Conservation (phyloP, 2,329 filamentous ascomycete species). For the Xylariaceae sp. region DNA sequence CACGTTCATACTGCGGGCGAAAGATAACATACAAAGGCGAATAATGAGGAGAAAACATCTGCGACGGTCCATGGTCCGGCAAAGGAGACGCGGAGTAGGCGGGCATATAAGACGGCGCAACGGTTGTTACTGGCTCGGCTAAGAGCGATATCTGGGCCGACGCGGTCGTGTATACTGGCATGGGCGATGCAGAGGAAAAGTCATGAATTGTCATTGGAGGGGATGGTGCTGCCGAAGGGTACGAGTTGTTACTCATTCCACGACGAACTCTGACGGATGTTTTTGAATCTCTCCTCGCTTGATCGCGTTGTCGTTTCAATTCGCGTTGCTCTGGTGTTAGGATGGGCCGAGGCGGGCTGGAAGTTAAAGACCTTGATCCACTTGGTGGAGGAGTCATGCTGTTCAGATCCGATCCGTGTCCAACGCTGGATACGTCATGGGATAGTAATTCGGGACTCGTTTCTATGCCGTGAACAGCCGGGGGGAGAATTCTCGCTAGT, state of each 20-base stretch:
- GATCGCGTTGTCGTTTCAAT: constrained; percentile 58
- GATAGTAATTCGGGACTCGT: constrained; percentile 38
- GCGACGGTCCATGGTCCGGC: constrained; percentile 38
- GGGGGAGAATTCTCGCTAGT: constrained; percentile 7
- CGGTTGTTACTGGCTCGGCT: constrained; percentile 44
- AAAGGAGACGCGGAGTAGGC: constrained; percentile 46
- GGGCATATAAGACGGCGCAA: constrained; percentile 45
- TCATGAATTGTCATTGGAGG: constrained; percentile 43
- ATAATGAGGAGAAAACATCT: constrained; percentile 31
- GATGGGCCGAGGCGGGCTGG: constrained; percentile 52
- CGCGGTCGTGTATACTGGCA: constrained; percentile 51
- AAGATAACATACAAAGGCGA: constrained; percentile 27
- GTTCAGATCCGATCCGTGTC: constrained; percentile 46
- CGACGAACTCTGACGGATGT: constrained; percentile 48
- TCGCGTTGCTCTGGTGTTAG: constrained; percentile 59
- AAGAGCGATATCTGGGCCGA: constrained; percentile 49
- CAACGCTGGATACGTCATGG: constrained; percentile 46
- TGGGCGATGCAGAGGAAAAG: constrained; percentile 39
- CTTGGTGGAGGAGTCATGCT: constrained; percentile 47
- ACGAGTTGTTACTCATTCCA: constrained; percentile 44
- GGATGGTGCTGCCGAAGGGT: constrained; percentile 35
- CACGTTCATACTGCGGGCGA: not conserved
- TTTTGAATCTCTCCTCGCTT: constrained; percentile 56
- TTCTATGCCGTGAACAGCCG: constrained; percentile 34
- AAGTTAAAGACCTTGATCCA: constrained; percentile 50